Evolutionary conservation across 1,139 yeast genomes (phyloP).

Genomic region (Candida tunisiensis): DNA sequence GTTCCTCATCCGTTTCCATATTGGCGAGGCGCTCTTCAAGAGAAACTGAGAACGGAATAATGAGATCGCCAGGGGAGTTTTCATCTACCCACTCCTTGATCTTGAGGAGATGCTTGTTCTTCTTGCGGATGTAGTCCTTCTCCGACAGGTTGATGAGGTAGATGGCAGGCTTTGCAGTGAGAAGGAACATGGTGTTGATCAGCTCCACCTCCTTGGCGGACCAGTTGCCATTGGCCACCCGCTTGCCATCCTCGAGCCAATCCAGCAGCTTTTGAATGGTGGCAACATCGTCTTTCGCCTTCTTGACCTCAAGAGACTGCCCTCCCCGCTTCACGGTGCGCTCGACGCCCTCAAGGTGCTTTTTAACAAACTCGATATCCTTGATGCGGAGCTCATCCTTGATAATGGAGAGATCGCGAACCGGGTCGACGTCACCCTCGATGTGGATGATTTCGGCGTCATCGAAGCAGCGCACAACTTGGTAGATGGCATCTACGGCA

Average conservation of each 20-base stretch:
- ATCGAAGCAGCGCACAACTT: conserved; percentile 88
- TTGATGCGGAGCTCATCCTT: conserved; percentile 77
- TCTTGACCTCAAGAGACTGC: conserved; percentile 68
- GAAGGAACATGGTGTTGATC: conserved; percentile 66
- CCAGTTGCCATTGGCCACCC: conserved; percentile 85
- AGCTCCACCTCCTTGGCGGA: conserved; percentile 74
- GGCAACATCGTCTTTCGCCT: conserved; percentile 74
- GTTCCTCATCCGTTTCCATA: conserved; percentile 83
- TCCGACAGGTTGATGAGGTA: conserved; percentile 90
- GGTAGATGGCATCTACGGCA: conserved; percentile 92
- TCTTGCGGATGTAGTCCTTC: conserved; percentile 88
- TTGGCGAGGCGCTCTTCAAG: conserved; percentile 86
- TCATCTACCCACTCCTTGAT: conserved; percentile 96
- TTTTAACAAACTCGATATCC: conserved; percentile 82
- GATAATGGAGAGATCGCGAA: conserved; percentile 79
- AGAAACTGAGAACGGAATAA: conserved; percentile 86
- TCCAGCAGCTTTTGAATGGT: conserved; percentile 58
- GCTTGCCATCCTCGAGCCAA: conserved; percentile 59
- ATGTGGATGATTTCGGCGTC: conserved; percentile 90
- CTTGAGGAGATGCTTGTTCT: conserved; percentile 82
- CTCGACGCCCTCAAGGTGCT: conserved; percentile 64
- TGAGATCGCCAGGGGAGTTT: conserved; percentile 85
- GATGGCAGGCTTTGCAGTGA: conserved; percentile 94
- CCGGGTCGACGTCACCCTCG: conserved; percentile 88
- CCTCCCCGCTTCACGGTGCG: conserved; percentile 83